Base-by-base conservation (phyloP, 1,284 basidiomycete species). In the Stereum hirsutum region DNA sequence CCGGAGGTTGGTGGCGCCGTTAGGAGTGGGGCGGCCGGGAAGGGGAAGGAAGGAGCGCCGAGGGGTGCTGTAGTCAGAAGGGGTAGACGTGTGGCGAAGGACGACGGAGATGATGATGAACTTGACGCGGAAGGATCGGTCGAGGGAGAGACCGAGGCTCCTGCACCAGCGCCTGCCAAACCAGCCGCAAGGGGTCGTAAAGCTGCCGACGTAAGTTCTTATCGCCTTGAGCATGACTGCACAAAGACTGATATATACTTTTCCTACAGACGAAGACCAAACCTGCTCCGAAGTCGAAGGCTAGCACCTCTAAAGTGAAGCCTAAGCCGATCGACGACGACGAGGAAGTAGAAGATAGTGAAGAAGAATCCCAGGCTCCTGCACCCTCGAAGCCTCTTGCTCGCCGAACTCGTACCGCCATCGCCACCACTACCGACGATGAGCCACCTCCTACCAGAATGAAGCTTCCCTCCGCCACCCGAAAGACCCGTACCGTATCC, bases 1-100 rank as follows among this genome's bases (percentile, higher is more conserved):
- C 47, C 50, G 10, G 51, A 47, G 20, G 26, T 32, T 1, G 37
- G n/a, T n/a, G n/a, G n/a, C n/a, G n/a, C n/a, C n/a, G n/a, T n/a
- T n/a, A n/a, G n/a, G n/a, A n/a, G n/a, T n/a, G n/a, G n/a, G n/a
- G n/a, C 28, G 8, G 33, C 39, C 11, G 42, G 28, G 17, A 39
- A 38, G n/a, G 41, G 36, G 14, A 25, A n/a, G 43, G 46, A 41
- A 39, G 41, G 21, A 30, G 12, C 6, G 34, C 39, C 47, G 37
- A 50, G 44, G 28, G 44, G 14, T 17, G 44, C 36, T 8, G 41
- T 43, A 19, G 48, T 47, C 8, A 34, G 45, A 23, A 34, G 43
- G 33, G 45, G 30, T 19, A 32, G 46, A 34, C 27, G 37, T 37
- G 28, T 41, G 10, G 48, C 43, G 21, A 39, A 17, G 8, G 49